phyloP scores from a whole-genome alignment of 768 basidiomycete genomes.

The Russula griseocarnosa region DNA sequence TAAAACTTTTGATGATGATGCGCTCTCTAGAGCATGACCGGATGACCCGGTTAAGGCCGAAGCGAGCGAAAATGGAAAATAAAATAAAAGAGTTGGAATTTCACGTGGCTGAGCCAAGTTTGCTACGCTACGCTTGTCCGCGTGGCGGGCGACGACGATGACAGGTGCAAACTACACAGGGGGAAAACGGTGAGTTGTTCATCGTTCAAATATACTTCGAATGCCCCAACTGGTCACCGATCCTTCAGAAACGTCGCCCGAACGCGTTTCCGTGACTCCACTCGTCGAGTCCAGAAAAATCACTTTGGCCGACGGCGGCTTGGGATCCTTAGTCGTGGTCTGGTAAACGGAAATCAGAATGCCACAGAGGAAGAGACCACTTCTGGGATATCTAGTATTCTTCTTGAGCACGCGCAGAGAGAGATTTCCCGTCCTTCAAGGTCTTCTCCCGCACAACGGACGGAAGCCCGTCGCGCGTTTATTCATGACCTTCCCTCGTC shows the following conservation, averaged over 20 bases:
- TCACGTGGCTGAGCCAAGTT: not conserved
- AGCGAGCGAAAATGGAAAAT: no score
- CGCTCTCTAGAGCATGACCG: no score
- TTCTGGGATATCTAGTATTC: constrained; percentile 5
- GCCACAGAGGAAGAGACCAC: not conserved
- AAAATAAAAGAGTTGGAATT: no score
- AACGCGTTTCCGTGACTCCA: constrained; percentile 25
- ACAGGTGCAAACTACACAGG: constrained; percentile 28
- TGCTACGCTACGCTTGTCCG: no score
- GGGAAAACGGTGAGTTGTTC: constrained; percentile 20
- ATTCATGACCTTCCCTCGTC: not conserved
- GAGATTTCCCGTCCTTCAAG: not conserved
- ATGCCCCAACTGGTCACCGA: not conserved
- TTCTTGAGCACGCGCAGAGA: constrained; percentile 21
- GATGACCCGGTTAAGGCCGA: no score
- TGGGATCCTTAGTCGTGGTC: constrained; percentile 22
- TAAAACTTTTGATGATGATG: no score
- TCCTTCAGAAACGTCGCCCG: constrained; percentile 25
- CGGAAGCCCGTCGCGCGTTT: not conserved
- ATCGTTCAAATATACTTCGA: not conserved
- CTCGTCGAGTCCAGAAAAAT: constrained; percentile 24
- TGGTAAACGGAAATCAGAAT: constrained; percentile 2
- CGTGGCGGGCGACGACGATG: constrained; percentile 1
- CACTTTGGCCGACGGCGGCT: constrained; percentile 27
- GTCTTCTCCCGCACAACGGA: not conserved